Percentiles rank a stretch among this genome's conserved stretches.
phyloP scores from a whole-genome alignment of 2,329 filamentous ascomycete genomes.

The Aureobasidium subglaciale region DNA sequence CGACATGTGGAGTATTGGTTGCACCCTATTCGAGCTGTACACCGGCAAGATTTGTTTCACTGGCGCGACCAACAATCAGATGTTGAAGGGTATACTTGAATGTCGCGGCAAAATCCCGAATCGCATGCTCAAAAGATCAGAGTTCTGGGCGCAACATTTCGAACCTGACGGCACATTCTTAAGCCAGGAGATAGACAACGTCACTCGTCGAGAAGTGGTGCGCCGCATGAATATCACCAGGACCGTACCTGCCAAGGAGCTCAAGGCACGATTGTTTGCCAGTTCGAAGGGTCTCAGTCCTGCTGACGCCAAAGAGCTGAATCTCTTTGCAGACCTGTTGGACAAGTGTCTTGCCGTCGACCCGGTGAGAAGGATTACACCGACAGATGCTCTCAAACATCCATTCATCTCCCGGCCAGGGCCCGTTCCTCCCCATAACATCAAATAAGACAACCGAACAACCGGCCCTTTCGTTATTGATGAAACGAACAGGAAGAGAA shows the following conservation, averaged over 20 bases:
- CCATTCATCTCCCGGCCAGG: conserved; percentile 63
- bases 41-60: conserved; percentile 97
- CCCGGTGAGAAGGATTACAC: conserved; percentile 84
- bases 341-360: conserved; percentile 85
- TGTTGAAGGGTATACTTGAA: conserved; percentile 95
- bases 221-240: conserved; percentile 64
- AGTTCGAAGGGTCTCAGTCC: conserved; percentile 64
- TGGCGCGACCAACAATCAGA: conserved; percentile 94
- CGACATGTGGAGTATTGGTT: conserved; percentile 97
- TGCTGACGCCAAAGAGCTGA: conserved; percentile 67
- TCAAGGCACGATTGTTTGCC: conserved; percentile 69
- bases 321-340: conserved; percentile 77
- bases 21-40: conserved; percentile 93
- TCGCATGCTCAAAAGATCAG: conserved; percentile 78
- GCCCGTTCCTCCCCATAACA: conserved; percentile 1
- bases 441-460: not conserved
- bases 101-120: conserved; percentile 85
- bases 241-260: conserved; percentile 56
- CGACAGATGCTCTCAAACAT: conserved; percentile 78
- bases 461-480: not conserved
- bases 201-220: conserved; percentile 72
- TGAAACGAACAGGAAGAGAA: not conserved
- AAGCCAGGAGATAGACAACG: conserved; percentile 78
- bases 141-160: conserved; percentile 71
- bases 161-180: conserved; percentile 77